Percentiles rank a stretch among this genome's conserved stretches.
Evolutionary conservation across 1,139 yeast species (phyloP).

Genomic region (Suhomyces taliae): DNA sequence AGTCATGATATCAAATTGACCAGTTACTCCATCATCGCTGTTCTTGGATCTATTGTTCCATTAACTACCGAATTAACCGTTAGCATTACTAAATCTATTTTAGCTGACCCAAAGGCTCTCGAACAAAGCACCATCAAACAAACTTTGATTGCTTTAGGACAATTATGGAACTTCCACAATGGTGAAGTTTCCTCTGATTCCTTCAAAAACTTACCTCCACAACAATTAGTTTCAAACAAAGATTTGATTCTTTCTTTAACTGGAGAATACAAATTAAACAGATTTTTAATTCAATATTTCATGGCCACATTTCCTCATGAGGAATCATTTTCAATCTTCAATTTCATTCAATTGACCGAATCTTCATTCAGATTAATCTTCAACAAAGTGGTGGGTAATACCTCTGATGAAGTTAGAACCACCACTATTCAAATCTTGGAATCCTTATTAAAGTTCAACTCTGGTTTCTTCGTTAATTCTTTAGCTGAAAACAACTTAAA

Average conservation of each 20-base stretch:
- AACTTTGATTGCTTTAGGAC: slow-evolving; percentile 43
- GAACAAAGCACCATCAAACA: slow-evolving; percentile 24
- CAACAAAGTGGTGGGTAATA: slow-evolving; percentile 21
- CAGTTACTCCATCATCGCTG: slow-evolving; percentile 79
- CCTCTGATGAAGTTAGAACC: slow-evolving; percentile 23
- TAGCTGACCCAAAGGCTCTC: slow-evolving; percentile 32
- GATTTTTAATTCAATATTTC: slow-evolving; percentile 31
- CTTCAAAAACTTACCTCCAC: slow-evolving; percentile 19
- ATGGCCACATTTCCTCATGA: slow-evolving; percentile 20
- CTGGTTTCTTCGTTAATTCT: slow-evolving; percentile 39
- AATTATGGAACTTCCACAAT: slow-evolving; percentile 38
- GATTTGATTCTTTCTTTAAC: slow-evolving; percentile 18
- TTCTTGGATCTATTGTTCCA: slow-evolving; percentile 71
- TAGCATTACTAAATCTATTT: slow-evolving; percentile 71
- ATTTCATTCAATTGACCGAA: slow-evolving; percentile 22
- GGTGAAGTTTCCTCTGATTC: slow-evolving; percentile 19
- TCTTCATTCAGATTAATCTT: slow-evolving; percentile 25
- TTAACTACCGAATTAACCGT: slow-evolving; percentile 60
- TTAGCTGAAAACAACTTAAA: slow-evolving; percentile 41
- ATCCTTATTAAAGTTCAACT: slow-evolving; percentile 38
- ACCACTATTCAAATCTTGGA: slow-evolving; percentile 46
- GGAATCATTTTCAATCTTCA: slow-evolving; percentile 23
- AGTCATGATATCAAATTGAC: slow-evolving; percentile 74
- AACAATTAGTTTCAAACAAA: slow-evolving; percentile 16
- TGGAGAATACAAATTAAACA: slow-evolving; percentile 33